Base-by-base conservation (phyloP, 768 basidiomycete genomes). In the Boletus sensibilis region DNA sequence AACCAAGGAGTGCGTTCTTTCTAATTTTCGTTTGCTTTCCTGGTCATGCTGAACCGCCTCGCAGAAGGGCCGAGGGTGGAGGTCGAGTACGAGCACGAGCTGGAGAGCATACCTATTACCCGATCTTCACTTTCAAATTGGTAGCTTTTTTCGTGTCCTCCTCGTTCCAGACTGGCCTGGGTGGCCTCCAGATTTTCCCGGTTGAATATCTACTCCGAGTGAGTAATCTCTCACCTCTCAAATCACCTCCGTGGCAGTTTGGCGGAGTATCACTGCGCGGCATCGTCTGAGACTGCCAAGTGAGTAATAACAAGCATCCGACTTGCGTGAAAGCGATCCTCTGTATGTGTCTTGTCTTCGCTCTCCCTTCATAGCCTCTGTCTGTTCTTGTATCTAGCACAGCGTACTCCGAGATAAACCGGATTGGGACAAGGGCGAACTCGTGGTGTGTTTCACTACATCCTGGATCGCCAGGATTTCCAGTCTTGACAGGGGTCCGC, bases 81-180 rank as follows among this genome's bases (percentile, higher is more conserved):
- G 70, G 88, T 98, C 65, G 96, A 98, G 73, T 97, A 97, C 84
- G 95, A 98, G 72, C 85, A 92, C 70, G 95, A 97, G 75, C 79
- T 89, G 72, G 92, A 88, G 68, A 86, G 79, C 60, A 69, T 83
- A 50, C 82, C 82, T 40, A 72, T 85, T 43, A 77, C 77, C 37
- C 80, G 78, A 61, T 80, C 80, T 40, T 74, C 74, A 14, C 68
- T 83, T 59, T 76, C 80, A 41, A 79, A 78, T 61, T 84, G 83
- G 83, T 85, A 79, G 64, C 41, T n/a, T 53, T 43, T 5, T 54
- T 43, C 25, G 31, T 48, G 47, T 40, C 25, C n/a, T 37, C 39
- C 14, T 48, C 35, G 14, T 23, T 57, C 45, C 43, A 16, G 33
- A 21, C 27, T 27, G 40, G 25, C 21, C 20, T 23, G 33, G 39